Base-by-base conservation (phyloP, 768 basidiomycete species). In the Neoboletus subvelutipes region DNA sequence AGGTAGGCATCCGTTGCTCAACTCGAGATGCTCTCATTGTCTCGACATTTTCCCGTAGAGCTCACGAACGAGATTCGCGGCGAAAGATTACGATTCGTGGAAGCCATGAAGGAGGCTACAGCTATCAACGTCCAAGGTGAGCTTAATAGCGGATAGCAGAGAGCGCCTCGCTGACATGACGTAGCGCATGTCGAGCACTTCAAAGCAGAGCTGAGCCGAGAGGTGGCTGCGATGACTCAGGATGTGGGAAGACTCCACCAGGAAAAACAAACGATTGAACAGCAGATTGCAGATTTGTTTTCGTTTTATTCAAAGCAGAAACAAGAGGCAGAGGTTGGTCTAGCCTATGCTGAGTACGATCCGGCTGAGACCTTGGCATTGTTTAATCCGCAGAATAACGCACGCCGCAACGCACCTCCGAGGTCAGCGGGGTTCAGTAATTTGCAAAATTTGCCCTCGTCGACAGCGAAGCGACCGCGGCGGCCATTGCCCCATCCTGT, bases 71-170 rank as follows among this genome's bases (percentile, higher is more conserved):
- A 94, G 63, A 94, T 95, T 52, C 85, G 87, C 51, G 92, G 93
- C 1, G 92, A 94, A 72, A 75, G 92, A 46, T 73, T 94, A 52
- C 79, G 90, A 7, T 94, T 95, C 64, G 90, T 94, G 6, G 93
- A 95, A 64, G 92, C 93, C n/a, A 95, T 94, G 92, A 90, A 90
- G 68, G 89, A 93, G 63, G 93, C 92, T 1, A 95, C 93, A 0
- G 83, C 84, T 2, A 90, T 95, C 63, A 94, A 94, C 60, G 85
- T 95, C 3, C 86, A 90, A 69, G 76, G 90, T 88, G 71, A 67
- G 75, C 56, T 17, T 31, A 10, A 34, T 46, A 36, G 46, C 8
- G 4, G 4, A 42, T 42, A 18, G 3, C 2, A 47, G 34, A 24
- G n/a, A n/a, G 15, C 26, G 12, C 28, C 33, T 24, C 15, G 18